These are phyloP conservation scores for Saccharomycopsis sp. DNA, from an alignment of 805 yeast genomes.

Conservation along the genomic window DNA sequence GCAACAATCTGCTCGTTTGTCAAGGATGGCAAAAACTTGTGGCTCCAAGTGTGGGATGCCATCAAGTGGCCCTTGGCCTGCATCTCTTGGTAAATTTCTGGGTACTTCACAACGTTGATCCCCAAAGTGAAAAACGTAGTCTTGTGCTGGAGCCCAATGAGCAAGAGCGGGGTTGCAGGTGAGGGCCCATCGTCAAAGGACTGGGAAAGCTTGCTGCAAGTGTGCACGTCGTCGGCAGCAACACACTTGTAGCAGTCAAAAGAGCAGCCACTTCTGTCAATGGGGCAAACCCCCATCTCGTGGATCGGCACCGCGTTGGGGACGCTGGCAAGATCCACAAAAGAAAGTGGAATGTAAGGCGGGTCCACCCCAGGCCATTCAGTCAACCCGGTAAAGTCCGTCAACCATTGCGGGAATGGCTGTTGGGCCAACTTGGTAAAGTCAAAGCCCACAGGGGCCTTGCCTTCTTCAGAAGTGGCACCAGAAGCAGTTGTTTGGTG, in stretches of 20 bases:
- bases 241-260: slow-evolving; percentile 82
- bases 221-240: slow-evolving; percentile 61
- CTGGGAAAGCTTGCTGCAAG: slow-evolving; percentile 71
- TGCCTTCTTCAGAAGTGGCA: slow-evolving; percentile 7
- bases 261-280: slow-evolving; percentile 52
- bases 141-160: slow-evolving; percentile 43
- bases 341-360: slow-evolving; percentile 77
- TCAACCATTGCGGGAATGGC: slow-evolving; percentile 76
- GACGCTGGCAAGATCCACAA: slow-evolving; percentile 46
- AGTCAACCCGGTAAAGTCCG: slow-evolving; percentile 58
- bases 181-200: slow-evolving; percentile 96
- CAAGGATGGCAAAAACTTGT: slow-evolving; percentile 69
- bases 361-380: slow-evolving; percentile 86
- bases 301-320: slow-evolving; percentile 40
- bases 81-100: slow-evolving; percentile 57
- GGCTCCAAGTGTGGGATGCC: slow-evolving; percentile 92
- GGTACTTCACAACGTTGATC: slow-evolving; percentile 64
- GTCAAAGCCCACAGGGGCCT: slow-evolving; percentile 25
- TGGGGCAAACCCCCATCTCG: slow-evolving; percentile 50
- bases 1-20: slow-evolving; percentile 78
- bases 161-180: slow-evolving; percentile 51
- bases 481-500: no score
- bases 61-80: slow-evolving; percentile 61
- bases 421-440: slow-evolving; percentile 23
- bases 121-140: slow-evolving; percentile 86